Conservation (phyloP, 169 alveolate species). For the Neospora caninum region DNA sequence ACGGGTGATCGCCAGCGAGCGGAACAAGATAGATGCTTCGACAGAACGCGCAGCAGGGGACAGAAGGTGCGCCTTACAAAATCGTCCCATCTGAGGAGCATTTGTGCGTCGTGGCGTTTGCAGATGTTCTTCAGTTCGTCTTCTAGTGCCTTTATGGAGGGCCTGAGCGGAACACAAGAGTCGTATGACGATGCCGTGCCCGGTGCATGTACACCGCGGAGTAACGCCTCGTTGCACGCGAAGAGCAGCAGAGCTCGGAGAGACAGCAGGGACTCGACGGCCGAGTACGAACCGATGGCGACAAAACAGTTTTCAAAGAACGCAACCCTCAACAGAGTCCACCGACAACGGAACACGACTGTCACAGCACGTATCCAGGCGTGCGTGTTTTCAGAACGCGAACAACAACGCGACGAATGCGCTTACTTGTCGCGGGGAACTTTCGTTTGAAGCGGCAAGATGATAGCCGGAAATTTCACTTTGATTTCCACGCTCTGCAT, state of each 20-base stretch:
- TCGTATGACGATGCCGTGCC: background rate
- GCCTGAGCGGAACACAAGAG: conserved; percentile 5
- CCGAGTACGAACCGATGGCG: too few species aligned
- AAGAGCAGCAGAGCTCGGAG: too few species aligned
- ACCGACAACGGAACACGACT: too few species aligned
- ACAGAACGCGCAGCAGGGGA: too few species aligned
- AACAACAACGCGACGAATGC: background rate
- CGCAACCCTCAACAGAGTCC: too few species aligned
- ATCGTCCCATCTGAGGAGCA: conserved; percentile 33
- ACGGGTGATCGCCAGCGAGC: too few species aligned
- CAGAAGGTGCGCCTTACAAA: background rate
- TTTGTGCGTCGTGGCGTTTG: conserved; percentile 13
- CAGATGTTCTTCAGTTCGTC: background rate
- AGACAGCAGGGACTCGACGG: too few species aligned
- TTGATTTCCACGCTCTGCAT: conserved; percentile 14
- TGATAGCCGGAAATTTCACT: background rate
- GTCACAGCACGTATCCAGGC: too few species aligned
- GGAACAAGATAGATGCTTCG: too few species aligned
- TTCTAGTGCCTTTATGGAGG: background rate
- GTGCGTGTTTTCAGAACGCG: too few species aligned
- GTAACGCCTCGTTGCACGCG: too few species aligned
- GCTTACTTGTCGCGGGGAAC: conserved; percentile 20
- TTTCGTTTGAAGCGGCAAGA: background rate
- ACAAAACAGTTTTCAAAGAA: too few species aligned
- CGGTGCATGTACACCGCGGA: background rate